A percentile compares a stretch with the other conserved stretches of the same genome.
These are phyloP conservation scores for Candida krabiensis DNA, from an alignment of 805 yeast species.

Conservation along the genomic window DNA sequence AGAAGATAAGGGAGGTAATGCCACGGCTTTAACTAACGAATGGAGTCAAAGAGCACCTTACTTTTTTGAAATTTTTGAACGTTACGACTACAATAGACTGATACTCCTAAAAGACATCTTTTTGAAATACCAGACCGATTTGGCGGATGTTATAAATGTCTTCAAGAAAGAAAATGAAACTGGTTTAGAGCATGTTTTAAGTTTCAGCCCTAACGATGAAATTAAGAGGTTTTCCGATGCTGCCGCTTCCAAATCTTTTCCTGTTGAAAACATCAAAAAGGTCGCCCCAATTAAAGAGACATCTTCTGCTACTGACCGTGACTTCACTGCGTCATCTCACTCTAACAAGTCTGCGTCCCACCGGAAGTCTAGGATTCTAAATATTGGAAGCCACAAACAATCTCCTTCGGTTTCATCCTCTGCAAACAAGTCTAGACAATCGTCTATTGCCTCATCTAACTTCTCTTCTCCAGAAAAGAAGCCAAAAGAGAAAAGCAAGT, in stretches of 20 bases:
- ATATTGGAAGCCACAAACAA: constrained; percentile 10
- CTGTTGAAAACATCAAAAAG: constrained; percentile 25
- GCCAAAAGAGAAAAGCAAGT: constrained; percentile 34
- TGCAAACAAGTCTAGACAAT: constrained; percentile 15
- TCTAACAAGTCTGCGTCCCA: constrained; percentile 6
- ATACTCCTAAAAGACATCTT: constrained; percentile 64
- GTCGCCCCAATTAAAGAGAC: constrained; percentile 11
- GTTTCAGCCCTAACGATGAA: constrained; percentile 61
- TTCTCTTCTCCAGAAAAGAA: constrained; percentile 14
- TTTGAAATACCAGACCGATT: constrained; percentile 61
- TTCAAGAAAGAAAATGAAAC: constrained; percentile 55
- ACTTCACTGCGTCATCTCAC: constrained; percentile 21
- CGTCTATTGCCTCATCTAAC: constrained; percentile 13
- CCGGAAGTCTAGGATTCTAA: constrained; percentile 12
- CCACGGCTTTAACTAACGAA: constrained; percentile 46
- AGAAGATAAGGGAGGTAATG: constrained; percentile 28
- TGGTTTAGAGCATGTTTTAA: constrained; percentile 64
- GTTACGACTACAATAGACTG: constrained; percentile 64
- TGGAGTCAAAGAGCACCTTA: constrained; percentile 83
- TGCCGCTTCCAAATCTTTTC: constrained; percentile 27
- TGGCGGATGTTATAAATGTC: constrained; percentile 50
- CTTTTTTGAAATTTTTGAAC: constrained; percentile 72
- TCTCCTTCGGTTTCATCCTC: constrained; percentile 4
- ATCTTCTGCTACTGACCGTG: constrained; percentile 12
- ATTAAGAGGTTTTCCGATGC: constrained; percentile 53